Conservation (phyloP, 768 basidiomycete genomes). For the Gloeostereum incarnatum region DNA sequence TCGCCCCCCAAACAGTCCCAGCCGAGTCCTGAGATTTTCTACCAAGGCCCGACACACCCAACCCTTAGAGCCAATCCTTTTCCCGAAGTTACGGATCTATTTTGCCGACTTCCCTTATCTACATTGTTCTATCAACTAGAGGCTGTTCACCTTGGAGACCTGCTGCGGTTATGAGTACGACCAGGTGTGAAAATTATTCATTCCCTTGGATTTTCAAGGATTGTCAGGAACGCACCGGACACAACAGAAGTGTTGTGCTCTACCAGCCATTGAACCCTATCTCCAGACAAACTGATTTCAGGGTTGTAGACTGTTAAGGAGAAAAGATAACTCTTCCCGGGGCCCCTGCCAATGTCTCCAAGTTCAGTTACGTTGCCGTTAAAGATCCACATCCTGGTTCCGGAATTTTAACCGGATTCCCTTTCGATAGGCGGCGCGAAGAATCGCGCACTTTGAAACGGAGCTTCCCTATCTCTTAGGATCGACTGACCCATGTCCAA, state of each 20-base stretch:
- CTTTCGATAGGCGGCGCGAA: constrained; percentile 64
- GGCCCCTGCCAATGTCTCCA: constrained; percentile 56
- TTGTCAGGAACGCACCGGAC: constrained; percentile 64
- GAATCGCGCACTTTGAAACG: constrained; percentile 59
- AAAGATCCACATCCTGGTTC: constrained; percentile 66
- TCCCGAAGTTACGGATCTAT: constrained; percentile 73
- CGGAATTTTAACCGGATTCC: constrained; percentile 74
- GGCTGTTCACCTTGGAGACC: constrained; percentile 78
- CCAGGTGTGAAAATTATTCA: constrained; percentile 60
- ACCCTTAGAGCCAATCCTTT: constrained; percentile 68
- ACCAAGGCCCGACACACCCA: constrained; percentile 41
- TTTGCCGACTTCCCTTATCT: constrained; percentile 75
- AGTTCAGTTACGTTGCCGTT: constrained; percentile 64
- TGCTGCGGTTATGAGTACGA: constrained; percentile 75
- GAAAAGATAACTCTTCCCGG: constrained; percentile 76
- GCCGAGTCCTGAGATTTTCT: constrained; percentile 28
- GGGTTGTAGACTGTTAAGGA: constrained; percentile 65
- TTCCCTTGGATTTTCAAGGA: constrained; percentile 73
- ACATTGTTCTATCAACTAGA: constrained; percentile 76
- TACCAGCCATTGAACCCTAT: constrained; percentile 65
- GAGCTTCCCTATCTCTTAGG: constrained; percentile 18
- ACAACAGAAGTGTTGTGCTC: constrained; percentile 62
- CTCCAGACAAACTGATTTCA: constrained; percentile 71
- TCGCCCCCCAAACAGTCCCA: constrained; percentile 31
- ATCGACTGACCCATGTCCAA: constrained; percentile 80